These are phyloP conservation scores for Penicillium silybi DNA, from an alignment of 495 filamentous ascomycete genomes.

Conservation along the genomic window DNA sequence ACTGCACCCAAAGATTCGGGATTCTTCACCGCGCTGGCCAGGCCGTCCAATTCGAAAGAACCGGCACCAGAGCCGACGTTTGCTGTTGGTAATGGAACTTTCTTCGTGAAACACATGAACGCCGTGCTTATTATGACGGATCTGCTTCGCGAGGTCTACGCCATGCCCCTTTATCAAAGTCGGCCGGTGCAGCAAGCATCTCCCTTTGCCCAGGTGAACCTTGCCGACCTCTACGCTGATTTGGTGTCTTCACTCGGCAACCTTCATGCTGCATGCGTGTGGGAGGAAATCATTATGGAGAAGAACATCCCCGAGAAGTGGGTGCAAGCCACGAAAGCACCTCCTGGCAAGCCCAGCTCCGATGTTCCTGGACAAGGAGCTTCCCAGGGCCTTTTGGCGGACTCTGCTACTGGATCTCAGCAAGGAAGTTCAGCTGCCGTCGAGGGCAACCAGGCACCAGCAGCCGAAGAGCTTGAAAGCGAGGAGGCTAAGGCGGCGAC, in stretches of 20 bases:
- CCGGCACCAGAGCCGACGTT: conserved; percentile 12
- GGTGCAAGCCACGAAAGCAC: conserved; percentile 58
- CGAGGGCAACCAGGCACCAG: conserved; percentile 18
- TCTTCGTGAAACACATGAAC: conserved; percentile 70
- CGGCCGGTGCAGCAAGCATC: conserved; percentile 49
- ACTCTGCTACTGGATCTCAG: conserved; percentile 12
- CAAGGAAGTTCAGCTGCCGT: conserved; percentile 16
- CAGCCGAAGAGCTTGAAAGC: conserved; percentile 35
- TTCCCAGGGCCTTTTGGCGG: conserved; percentile 10
- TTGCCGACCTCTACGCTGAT: conserved; percentile 70
- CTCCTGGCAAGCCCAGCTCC: conserved; percentile 43
- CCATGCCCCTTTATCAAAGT: conserved; percentile 57
- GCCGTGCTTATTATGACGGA: conserved; percentile 68
- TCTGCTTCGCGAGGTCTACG: conserved; percentile 69
- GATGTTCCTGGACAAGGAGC: conserved; percentile 30
- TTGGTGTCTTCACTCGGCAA: conserved; percentile 69
- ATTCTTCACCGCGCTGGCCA: conserved; percentile 65
- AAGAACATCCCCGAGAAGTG: conserved; percentile 62
- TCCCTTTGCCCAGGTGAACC: conserved; percentile 66
- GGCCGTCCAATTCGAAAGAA: conserved; percentile 24
- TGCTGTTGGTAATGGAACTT: conserved; percentile 58
- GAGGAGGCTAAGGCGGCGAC: conserved; percentile 33
- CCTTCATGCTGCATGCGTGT: conserved; percentile 71
- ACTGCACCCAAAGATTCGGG: conserved; percentile 44
- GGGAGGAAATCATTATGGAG: conserved; percentile 76